Percentiles rank a stretch among this genome's conserved stretches.
These are phyloP conservation scores for Tolypocladium capitatum DNA, from an alignment of 2,329 filamentous ascomycete species.

Conservation along the genomic window DNA sequence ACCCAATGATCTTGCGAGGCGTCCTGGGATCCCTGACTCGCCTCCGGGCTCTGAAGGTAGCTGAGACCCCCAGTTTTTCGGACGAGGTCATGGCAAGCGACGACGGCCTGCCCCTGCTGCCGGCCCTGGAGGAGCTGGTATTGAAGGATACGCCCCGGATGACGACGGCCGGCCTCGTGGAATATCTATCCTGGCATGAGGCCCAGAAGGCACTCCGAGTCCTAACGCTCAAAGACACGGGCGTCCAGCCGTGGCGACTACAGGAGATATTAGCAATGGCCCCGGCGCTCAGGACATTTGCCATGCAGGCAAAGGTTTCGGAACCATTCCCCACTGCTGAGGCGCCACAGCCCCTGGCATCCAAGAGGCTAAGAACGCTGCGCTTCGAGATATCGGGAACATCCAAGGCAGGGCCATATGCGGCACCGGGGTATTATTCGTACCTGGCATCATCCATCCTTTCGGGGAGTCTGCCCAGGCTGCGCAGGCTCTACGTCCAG, in stretches of 20 bases:
- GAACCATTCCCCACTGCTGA: constrained; percentile 35
- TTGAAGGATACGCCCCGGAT: constrained; percentile 59
- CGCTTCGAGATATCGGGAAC: constrained; percentile 70
- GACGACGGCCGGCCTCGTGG: constrained; percentile 55
- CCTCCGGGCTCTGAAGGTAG: constrained; percentile 63
- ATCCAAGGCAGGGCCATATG: constrained; percentile 42
- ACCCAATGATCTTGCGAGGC: constrained; percentile 56
- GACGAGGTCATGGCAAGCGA: constrained; percentile 63
- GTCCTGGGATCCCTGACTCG: constrained; percentile 54
- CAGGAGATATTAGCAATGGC: constrained; percentile 47
- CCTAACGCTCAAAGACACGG: constrained; percentile 59
- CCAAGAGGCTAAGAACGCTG: constrained; percentile 54
- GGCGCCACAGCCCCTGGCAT: constrained; percentile 48
- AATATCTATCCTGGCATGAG: constrained; percentile 50
- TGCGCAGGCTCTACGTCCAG: constrained; percentile 71
- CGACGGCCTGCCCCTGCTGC: constrained; percentile 57
- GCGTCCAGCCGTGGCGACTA: constrained; percentile 50
- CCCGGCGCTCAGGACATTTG: constrained; percentile 42
- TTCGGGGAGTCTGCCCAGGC: constrained; percentile 56
- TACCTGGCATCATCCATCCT: constrained; percentile 79
- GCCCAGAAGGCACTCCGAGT: constrained; percentile 49
- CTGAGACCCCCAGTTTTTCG: constrained; percentile 54
- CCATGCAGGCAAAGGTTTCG: constrained; percentile 36
- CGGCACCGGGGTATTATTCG: constrained; percentile 57
- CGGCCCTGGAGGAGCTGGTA: constrained; percentile 58